Conservation (phyloP, 257 asterid genomes). For the Ballota nigra region DNA sequence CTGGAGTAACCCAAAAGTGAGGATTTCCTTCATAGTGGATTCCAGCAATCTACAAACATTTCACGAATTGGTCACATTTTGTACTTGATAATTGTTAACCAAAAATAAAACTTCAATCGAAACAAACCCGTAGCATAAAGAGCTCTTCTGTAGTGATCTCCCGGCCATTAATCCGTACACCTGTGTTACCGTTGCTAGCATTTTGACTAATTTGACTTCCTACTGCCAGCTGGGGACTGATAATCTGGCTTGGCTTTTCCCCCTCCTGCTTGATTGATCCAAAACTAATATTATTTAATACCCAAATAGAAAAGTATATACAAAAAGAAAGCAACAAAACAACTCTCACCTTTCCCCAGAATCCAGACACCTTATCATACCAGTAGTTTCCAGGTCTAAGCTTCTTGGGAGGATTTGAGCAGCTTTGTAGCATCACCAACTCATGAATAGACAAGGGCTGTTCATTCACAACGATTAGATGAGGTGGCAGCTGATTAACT, state of each 20-base stretch:
- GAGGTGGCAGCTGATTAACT: slow-evolving; percentile 74
- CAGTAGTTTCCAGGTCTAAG: slow-evolving; percentile 82
- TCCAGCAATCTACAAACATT: slow-evolving; percentile 54
- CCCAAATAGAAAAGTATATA: background rate
- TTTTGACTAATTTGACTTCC: slow-evolving; percentile 44
- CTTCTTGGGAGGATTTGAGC: slow-evolving; percentile 80
- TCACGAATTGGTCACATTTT: slow-evolving; percentile 20
- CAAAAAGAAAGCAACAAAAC: background rate
- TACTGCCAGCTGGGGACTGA: slow-evolving; percentile 54
- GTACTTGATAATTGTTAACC: background rate
- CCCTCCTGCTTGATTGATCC: slow-evolving; percentile 63
- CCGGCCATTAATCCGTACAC: slow-evolving; percentile 59
- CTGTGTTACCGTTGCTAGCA: slow-evolving; percentile 82
- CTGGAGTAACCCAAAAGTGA: slow-evolving; percentile 73
- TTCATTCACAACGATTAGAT: slow-evolving; percentile 55
- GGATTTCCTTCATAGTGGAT: slow-evolving; percentile 62
- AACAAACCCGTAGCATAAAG: slow-evolving; percentile 58
- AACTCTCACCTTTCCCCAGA: slow-evolving; percentile 88
- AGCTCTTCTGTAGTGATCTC: slow-evolving; percentile 74
- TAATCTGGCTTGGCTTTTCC: slow-evolving; percentile 74
- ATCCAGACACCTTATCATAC: slow-evolving; percentile 88
- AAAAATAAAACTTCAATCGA: background rate
- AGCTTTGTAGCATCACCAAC: slow-evolving; percentile 54
- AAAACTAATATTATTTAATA: slow-evolving; percentile 13
- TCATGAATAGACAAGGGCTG: slow-evolving; percentile 53